These are phyloP conservation scores for Aspergillus campestris DNA, from an alignment of 495 filamentous ascomycete genomes.

Conservation along the genomic window DNA sequence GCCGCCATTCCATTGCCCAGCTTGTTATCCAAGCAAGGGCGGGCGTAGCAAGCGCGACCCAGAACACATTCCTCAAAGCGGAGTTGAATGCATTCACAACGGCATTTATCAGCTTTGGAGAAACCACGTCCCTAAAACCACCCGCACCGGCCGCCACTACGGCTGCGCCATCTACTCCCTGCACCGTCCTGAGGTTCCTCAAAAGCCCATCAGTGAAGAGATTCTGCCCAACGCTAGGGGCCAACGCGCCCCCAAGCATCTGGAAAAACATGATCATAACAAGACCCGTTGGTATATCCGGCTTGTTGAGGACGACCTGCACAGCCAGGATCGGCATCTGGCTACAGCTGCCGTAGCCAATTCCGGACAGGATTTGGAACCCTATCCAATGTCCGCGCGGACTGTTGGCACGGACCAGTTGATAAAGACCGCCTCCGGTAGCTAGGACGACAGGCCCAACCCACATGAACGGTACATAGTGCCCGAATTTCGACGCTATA, in stretches of 20 bases:
- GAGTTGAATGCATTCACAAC: no score
- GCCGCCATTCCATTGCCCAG: conserved; percentile 9
- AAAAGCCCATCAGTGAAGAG: conserved; percentile 11
- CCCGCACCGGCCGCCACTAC: no score
- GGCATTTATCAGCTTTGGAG: no score
- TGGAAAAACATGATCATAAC: conserved; percentile 33
- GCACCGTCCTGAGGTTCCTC: no score
- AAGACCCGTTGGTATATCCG: conserved; percentile 18
- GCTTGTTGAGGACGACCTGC: conserved; percentile 18
- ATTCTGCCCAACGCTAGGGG: conserved; percentile 46
- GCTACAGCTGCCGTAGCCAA: conserved; percentile 18
- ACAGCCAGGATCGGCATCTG: conserved; percentile 25
- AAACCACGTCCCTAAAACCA: no score
- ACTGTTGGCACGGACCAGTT: conserved; percentile 37
- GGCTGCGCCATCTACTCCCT: no score
- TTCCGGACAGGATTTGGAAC: conserved; percentile 20
- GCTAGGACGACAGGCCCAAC: conserved; percentile 13
- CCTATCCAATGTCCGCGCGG: conserved; percentile 36
- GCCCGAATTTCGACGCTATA: conserved; percentile 3
- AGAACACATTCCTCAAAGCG: conserved; percentile 1
- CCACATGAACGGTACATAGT: conserved; percentile 17
- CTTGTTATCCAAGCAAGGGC: conserved; percentile 4
- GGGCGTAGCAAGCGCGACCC: conserved; percentile 6
- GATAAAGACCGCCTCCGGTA: conserved; percentile 43
- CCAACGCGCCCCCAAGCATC: conserved; percentile 51